phyloP scores from a whole-genome alignment of 2,329 filamentous ascomycete genomes.

The Paecilomyces dactylethromorphus region DNA sequence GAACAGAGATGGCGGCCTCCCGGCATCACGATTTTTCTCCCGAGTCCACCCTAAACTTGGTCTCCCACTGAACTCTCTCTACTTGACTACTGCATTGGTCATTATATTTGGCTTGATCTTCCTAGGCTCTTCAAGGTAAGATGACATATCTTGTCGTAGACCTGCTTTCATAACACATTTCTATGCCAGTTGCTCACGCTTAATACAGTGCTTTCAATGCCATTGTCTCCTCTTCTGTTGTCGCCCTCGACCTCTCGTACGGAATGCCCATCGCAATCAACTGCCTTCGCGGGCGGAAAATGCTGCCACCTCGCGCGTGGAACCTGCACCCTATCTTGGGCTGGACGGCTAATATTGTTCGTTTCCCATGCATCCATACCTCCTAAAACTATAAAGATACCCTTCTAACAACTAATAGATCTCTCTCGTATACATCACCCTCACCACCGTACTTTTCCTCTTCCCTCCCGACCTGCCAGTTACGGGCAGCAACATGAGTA shows the following conservation, averaged over 20 bases:
- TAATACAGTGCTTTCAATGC: slow-evolving; percentile 61
- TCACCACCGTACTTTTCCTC: slow-evolving; percentile 70
- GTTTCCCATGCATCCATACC: slow-evolving; percentile 4
- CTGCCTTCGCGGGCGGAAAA: slow-evolving; percentile 57
- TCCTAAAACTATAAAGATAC: background rate
- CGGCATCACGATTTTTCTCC: slow-evolving; percentile 54
- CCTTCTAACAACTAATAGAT: slow-evolving; percentile 35
- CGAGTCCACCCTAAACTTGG: slow-evolving; percentile 55
- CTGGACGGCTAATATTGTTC: slow-evolving; percentile 54
- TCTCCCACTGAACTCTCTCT: slow-evolving; percentile 61
- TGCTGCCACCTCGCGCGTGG: slow-evolving; percentile 57
- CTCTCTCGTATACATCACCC: slow-evolving; percentile 53
- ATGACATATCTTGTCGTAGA: slow-evolving; percentile 11
- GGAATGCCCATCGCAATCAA: slow-evolving; percentile 68
- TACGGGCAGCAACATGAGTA: slow-evolving; percentile 63
- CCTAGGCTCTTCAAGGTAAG: slow-evolving; percentile 50
- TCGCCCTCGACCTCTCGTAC: slow-evolving; percentile 66
- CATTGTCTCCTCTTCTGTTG: slow-evolving; percentile 64
- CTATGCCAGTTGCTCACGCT: background rate
- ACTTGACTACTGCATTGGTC: slow-evolving; percentile 54
- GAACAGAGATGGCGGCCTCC: slow-evolving; percentile 55
- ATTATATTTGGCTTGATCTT: slow-evolving; percentile 65
- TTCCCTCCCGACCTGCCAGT: slow-evolving; percentile 64
- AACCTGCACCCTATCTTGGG: slow-evolving; percentile 48
- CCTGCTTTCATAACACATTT: too few species aligned